A percentile compares a stretch with the other conserved stretches of the same genome.
These are phyloP conservation scores for Arthroderma uncinatum DNA, from an alignment of 2,329 filamentous ascomycete genomes.

Conservation along the genomic window DNA sequence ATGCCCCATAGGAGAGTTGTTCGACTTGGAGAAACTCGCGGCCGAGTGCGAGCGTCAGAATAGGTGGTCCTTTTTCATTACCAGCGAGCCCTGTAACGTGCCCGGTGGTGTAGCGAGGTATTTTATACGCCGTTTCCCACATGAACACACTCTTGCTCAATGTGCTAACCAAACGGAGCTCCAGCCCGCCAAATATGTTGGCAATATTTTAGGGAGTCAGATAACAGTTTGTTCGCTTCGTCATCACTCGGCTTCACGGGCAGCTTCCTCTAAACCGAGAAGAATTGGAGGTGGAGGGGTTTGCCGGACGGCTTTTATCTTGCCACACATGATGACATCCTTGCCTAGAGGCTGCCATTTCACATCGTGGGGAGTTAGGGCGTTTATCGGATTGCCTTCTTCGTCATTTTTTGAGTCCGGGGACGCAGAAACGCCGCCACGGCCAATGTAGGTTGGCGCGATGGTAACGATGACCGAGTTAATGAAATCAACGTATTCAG, in stretches of 20 bases:
- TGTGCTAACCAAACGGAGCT: neutral
- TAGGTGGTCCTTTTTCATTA: constrained; percentile 42
- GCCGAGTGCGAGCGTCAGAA: constrained; percentile 28
- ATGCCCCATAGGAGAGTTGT: constrained; percentile 39
- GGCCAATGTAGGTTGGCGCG: constrained; percentile 80
- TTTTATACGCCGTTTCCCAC: neutral
- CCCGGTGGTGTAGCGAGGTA: constrained; percentile 32
- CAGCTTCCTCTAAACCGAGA: constrained; percentile 15
- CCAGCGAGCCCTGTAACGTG: constrained; percentile 41
- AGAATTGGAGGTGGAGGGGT: constrained; percentile 10
- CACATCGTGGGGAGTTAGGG: constrained; percentile 54
- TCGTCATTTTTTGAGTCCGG: constrained; percentile 49
- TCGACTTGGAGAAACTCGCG: constrained; percentile 37
- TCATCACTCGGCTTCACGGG: constrained; percentile 9
- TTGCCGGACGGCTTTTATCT: constrained; percentile 29
- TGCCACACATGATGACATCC: constrained; percentile 72
- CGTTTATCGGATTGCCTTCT: constrained; percentile 45
- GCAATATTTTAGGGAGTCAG: constrained; percentile 13
- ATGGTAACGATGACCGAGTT: constrained; percentile 78
- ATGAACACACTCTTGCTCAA: neutral
- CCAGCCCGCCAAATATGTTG: constrained; percentile 15
- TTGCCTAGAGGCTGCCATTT: constrained; percentile 69
- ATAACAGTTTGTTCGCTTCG: neutral
- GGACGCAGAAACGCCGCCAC: constrained; percentile 66
- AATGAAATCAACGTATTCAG: constrained; percentile 50